Conservation (phyloP, 345 rosid species). For the Ceriops tagal region DNA sequence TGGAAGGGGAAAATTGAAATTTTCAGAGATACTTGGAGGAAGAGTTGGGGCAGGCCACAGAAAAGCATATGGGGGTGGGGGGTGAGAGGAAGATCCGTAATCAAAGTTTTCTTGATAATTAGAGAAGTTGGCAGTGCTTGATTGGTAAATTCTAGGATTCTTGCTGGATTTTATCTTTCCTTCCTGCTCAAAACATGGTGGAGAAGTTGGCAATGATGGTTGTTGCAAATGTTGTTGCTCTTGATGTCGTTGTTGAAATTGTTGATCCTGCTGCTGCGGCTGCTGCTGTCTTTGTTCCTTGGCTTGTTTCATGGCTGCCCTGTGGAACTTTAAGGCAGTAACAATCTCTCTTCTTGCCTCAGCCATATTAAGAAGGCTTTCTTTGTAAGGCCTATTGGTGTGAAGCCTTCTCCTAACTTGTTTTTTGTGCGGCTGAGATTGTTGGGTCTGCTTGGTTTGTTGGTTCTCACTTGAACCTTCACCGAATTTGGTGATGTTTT, state of each 20-base stretch:
- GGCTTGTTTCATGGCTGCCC: slow-evolving; percentile 92
- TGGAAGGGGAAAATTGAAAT: slow-evolving; percentile 50
- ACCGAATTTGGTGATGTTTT: slow-evolving; percentile 25
- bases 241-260: neutral
- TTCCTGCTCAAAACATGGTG: slow-evolving; percentile 40
- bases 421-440: slow-evolving; percentile 68
- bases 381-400: slow-evolving; percentile 90
- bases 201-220: slow-evolving; percentile 13
- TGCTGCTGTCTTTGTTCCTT: slow-evolving; percentile 40
- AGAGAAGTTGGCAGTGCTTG: slow-evolving; percentile 35
- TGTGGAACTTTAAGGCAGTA: slow-evolving; percentile 83
- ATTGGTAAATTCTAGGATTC: slow-evolving; percentile 46
- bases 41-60: slow-evolving; percentile 40
- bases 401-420: slow-evolving; percentile 94
- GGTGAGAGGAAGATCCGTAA: slow-evolving; percentile 26
- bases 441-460: slow-evolving; percentile 33
- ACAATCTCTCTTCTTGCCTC: slow-evolving; percentile 97
- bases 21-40: slow-evolving; percentile 22
- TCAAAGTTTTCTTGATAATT: slow-evolving; percentile 28
- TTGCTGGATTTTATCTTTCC: slow-evolving; percentile 43
- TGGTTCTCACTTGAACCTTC: slow-evolving; percentile 28
- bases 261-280: slow-evolving; percentile 15
- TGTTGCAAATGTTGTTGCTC: slow-evolving; percentile 21
- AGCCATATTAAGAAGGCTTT: slow-evolving; percentile 94
- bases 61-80: slow-evolving; percentile 35